Evolutionary conservation across 1,139 yeast species (phyloP), one percentile per base, ranked within the genome.

Genomic region (Yarrowia galli): DNA sequence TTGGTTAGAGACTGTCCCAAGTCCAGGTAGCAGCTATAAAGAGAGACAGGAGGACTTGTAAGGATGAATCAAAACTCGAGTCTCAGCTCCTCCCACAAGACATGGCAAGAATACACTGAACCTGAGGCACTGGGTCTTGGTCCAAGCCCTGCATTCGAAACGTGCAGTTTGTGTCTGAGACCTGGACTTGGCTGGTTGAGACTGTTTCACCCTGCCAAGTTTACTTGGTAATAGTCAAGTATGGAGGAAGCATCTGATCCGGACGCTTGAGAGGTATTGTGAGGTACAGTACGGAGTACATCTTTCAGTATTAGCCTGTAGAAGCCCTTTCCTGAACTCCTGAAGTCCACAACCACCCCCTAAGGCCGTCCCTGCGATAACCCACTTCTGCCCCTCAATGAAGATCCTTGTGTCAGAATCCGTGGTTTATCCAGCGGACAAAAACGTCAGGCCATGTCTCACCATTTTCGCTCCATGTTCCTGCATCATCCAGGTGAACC

Each of bases 141-240:
- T 43, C 51, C 32, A 15, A 25, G 16, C 51, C 56, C 56, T 49
- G 56, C 56, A 49, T 49, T 49, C 56, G 25, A 49, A 49, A 49
- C 25, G 56, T 32, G 56, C 56, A 32, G 40, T 32, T 13, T n/a
- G 7, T 46, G 23, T 42, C 18, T 46, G 35, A 46, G 51, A 46
- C 56, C 16, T 16, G 12, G 25, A 18, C 25, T 49, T 18, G 51
- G 38, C 40, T 32, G 56, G 56, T 49, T 49, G 56, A 49, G 56
- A 49, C 56, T 18, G 56, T 32, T 49, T 49, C 40, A 49, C 38
- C 36, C n/a, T 3, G 15, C 15, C 32, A 28, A 28, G 32, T 28
- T 28, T 28, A 28, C 32, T 28, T 28, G 32, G 32, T 10, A 28
- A 6, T 28, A 28, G 32, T 28, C 32, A 28, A 28, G 32, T 5